Base-by-base conservation (phyloP, 2,329 filamentous ascomycete genomes). In the Fonsecaea monophora region DNA sequence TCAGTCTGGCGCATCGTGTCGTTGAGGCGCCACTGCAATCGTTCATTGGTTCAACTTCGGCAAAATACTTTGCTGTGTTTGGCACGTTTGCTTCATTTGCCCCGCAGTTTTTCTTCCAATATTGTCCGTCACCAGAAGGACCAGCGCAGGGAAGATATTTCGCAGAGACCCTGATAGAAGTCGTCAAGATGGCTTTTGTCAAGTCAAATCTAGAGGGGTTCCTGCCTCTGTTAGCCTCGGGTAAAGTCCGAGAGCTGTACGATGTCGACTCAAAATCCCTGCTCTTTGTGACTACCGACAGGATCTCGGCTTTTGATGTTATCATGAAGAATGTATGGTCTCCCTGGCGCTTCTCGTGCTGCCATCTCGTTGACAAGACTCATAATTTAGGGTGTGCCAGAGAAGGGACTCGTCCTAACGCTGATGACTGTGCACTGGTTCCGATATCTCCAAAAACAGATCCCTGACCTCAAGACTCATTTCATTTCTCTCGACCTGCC, bases 291-390 rank as follows among this genome's bases (percentile, higher is more conserved):
- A 90, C 92, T 30, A 91, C 92, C 13, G 94, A 97, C 81, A 90
- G 95, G 72, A 95, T 97, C 78, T 97, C 92, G 30, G 95, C 95
- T 64, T 98, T 94, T 83, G 94, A 98, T 85, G 92, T 96, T 73
- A 88, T 96, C 73, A 89, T 96, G 84, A 82, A 86, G 74, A 97
- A 95, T 80, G 88, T 89, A 77, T 75, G 79, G 30, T 37, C 53
- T 74, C 82, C 30, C 15, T 38, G 10, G 15, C 59, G 81, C 82
- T 80, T 85, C 15, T 40, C 80, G 84, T 58, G n/a, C 50, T 48
- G 53, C 62, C 53, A 48, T 58, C 30, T 66, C 45, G 60, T 59
- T 64, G 54, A 72, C 50, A 3, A 50, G 87, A 70, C 70, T 87
- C 53, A 38, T 48, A 62, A 62, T 65, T 34, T 65, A 90, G 87